Evolutionary conservation across 768 basidiomycete species (phyloP).

Genomic region (Russula earlei): DNA sequence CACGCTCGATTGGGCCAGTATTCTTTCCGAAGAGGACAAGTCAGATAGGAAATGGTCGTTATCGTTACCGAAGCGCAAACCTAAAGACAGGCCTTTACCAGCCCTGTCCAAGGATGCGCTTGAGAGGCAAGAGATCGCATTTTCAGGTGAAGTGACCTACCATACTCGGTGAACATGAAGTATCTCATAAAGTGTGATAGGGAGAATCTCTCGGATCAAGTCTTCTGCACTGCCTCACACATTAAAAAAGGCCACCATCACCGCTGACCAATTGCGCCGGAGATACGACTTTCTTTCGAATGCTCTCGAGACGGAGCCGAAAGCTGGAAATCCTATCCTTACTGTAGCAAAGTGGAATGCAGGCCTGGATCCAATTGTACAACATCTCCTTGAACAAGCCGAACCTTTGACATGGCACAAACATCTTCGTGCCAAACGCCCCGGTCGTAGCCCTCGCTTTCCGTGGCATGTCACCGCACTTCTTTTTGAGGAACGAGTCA

Average conservation of each 20-base stretch:
- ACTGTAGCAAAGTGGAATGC: slow-evolving; percentile 53
- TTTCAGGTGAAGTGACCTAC: slow-evolving; percentile 37
- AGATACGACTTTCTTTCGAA: slow-evolving; percentile 50
- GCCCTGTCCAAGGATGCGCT: slow-evolving; percentile 36
- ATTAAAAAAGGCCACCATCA: slow-evolving; percentile 53
- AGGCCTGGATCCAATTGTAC: slow-evolving; percentile 38
- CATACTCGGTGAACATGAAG: background rate
- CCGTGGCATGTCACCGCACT: slow-evolving; percentile 61
- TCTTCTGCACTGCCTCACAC: slow-evolving; percentile 43
- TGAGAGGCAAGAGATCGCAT: slow-evolving; percentile 50
- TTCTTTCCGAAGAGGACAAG: slow-evolving; percentile 43
- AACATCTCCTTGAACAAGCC: slow-evolving; percentile 45
- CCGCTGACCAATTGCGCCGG: slow-evolving; percentile 53
- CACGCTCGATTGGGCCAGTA: slow-evolving; percentile 68
- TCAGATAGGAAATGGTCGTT: slow-evolving; percentile 54
- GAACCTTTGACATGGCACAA: slow-evolving; percentile 72
- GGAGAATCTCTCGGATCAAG: slow-evolving; percentile 48
- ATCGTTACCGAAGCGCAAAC: slow-evolving; percentile 48
- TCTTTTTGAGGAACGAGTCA: slow-evolving; percentile 57
- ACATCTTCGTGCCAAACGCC: slow-evolving; percentile 45
- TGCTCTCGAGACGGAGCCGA: slow-evolving; percentile 27
- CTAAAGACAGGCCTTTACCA: slow-evolving; percentile 44
- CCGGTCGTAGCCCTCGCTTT: slow-evolving; percentile 29
- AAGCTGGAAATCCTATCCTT: slow-evolving; percentile 35
- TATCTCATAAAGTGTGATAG: slow-evolving; percentile 28